Evolutionary conservation across 441 rosid species (phyloP).

Genomic region (Kokia cookei): DNA sequence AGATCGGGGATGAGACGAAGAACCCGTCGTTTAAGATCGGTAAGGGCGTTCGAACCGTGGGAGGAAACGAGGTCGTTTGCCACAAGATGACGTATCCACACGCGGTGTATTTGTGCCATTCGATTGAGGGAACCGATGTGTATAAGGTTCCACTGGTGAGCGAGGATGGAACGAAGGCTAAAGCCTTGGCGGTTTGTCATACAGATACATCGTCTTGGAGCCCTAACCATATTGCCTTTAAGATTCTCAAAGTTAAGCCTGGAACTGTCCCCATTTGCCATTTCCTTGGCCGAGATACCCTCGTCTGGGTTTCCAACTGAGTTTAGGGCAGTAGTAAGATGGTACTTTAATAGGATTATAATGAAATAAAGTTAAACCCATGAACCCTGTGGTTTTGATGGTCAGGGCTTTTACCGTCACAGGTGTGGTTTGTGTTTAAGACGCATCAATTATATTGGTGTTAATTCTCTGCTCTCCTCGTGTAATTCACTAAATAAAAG

Average conservation of each 20-base stretch:
- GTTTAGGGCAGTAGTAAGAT: background rate
- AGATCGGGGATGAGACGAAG: background rate
- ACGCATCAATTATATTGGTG: rapidly evolving
- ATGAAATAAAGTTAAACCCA: background rate
- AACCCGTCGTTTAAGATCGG: background rate
- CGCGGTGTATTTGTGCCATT: background rate
- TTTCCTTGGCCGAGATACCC: background rate
- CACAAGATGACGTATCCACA: constrained; percentile 6
- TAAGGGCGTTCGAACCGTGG: background rate
- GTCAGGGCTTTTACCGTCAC: rapidly evolving
- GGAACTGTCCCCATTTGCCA: constrained; percentile 7
- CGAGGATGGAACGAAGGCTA: background rate
- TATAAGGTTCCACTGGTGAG: background rate
- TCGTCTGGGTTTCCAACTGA: constrained; percentile 1
- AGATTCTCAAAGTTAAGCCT: background rate
- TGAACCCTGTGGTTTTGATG: no score
- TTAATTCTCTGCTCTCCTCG: rapidly evolving
- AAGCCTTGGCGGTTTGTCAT: background rate
- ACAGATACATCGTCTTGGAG: constrained; percentile 2
- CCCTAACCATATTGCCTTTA: background rate
- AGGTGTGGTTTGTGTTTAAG: no score
- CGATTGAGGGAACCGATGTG: background rate
- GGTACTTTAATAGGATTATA: background rate
- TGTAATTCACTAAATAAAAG: no score
- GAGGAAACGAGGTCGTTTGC: background rate